These are phyloP conservation scores for Mycena metata DNA, from an alignment of 768 basidiomycete species.

Conservation along the genomic window DNA sequence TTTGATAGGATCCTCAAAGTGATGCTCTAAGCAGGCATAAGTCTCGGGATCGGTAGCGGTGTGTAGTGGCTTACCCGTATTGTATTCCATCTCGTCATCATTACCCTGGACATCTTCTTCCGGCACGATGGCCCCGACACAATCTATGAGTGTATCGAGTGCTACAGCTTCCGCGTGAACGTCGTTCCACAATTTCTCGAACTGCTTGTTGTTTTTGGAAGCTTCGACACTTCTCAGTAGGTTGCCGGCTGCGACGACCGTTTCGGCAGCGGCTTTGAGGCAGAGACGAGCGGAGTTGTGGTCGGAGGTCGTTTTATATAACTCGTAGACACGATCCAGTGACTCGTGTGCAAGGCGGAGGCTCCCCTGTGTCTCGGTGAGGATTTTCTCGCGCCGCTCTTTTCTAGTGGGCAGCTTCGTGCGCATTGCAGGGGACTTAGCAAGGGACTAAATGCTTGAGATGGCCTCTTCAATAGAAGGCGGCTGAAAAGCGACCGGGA, in stretches of 20 bases:
- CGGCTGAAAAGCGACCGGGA: neutral
- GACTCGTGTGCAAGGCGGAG: slow-evolving; percentile 18
- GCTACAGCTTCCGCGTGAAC: slow-evolving; percentile 26
- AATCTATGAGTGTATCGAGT: slow-evolving; percentile 31
- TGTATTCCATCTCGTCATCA: slow-evolving; percentile 5
- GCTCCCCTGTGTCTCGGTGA: slow-evolving; percentile 20
- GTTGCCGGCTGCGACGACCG: slow-evolving; percentile 26
- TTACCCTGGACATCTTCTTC: slow-evolving; percentile 11
- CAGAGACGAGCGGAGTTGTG: slow-evolving; percentile 22
- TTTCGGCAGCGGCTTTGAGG: slow-evolving; percentile 30
- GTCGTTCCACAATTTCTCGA: slow-evolving; percentile 23
- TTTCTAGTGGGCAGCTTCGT: slow-evolving; percentile 23
- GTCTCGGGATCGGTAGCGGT: neutral
- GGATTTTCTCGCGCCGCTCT: slow-evolving; percentile 27
- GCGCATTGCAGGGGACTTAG: neutral
- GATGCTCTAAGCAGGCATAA: slow-evolving; percentile 29
- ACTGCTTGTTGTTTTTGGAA: slow-evolving; percentile 21
- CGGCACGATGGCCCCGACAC: slow-evolving; percentile 26
- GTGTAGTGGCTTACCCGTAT: slow-evolving; percentile 28
- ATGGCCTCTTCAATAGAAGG: slow-evolving; percentile 16
- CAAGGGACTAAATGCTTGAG: slow-evolving; percentile 15
- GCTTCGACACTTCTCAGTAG: slow-evolving; percentile 27
- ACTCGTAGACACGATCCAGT: slow-evolving; percentile 19
- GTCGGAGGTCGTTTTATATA: slow-evolving; percentile 22
- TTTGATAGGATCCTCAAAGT: slow-evolving; percentile 33